Conservation (phyloP, 164 flowering plant species). For the Chimonanthus salicifolius region DNA sequence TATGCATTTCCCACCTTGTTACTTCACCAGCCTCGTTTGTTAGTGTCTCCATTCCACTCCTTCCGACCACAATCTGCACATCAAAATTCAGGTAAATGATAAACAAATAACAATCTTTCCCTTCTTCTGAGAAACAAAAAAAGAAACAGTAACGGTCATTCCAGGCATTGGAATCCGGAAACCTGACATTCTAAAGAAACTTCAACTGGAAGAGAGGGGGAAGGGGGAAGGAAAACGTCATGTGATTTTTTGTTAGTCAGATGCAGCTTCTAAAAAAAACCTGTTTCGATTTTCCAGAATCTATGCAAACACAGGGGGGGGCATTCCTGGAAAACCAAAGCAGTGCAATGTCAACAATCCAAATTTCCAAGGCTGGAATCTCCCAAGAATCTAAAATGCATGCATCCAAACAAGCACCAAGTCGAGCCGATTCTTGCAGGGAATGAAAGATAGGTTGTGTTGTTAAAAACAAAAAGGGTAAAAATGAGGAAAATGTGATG, state of each 20-base stretch:
- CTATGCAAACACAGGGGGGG: no score
- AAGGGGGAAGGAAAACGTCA: neutral
- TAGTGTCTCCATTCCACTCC: slow-evolving; percentile 88
- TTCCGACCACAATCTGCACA: slow-evolving; percentile 84
- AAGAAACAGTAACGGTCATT: neutral
- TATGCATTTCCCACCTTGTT: slow-evolving; percentile 52
- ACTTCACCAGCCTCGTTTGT: slow-evolving; percentile 98
- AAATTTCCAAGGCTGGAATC: no score
- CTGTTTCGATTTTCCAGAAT: no score
- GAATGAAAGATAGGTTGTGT: no score
- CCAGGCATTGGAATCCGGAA: neutral
- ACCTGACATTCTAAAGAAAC: neutral
- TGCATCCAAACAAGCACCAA: no score
- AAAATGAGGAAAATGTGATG: neutral
- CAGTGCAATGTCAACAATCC: no score
- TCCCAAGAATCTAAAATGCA: no score
- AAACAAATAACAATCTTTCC: neutral
- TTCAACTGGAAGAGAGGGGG: neutral
- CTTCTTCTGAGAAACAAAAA: neutral
- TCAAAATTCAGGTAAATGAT: slow-evolving; percentile 3
- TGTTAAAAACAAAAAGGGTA: neutral
- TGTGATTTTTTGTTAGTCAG: no score
- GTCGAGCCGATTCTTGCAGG: no score
- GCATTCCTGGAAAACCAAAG: no score
- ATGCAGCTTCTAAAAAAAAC: no score